These are phyloP conservation scores for Periglandula ipomoeae DNA, from an alignment of 2,329 filamentous ascomycete genomes.

Conservation along the genomic window DNA sequence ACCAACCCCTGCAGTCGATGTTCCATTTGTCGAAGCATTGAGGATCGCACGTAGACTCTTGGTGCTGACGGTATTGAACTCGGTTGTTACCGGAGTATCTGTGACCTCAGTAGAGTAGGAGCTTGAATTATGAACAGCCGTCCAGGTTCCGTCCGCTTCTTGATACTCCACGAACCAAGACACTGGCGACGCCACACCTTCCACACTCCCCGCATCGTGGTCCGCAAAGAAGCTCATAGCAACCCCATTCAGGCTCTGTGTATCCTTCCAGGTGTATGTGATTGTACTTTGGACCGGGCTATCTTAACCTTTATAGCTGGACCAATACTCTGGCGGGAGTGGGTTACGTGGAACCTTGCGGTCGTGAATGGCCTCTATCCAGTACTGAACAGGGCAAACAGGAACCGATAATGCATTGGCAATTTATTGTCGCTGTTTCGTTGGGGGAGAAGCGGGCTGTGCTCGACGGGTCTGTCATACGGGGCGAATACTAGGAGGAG, in stretches of 20 bases:
- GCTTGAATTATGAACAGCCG: neutral
- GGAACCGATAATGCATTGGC: neutral
- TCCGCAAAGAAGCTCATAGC: constrained; percentile 1
- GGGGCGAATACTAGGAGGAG: neutral
- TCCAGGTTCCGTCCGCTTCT: neutral
- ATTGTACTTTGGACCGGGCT: neutral
- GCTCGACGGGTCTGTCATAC: neutral
- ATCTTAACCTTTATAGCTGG: neutral
- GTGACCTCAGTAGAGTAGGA: neutral
- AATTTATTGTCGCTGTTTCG: neutral
- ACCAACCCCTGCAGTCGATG: neutral
- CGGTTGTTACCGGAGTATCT: neutral
- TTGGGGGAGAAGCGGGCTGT: neutral
- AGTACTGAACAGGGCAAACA: neutral
- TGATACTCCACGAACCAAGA: constrained; percentile 1
- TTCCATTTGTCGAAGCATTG: neutral
- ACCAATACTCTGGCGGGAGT: constrained; percentile 1
- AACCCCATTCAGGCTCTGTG: neutral
- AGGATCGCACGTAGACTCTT: neutral
- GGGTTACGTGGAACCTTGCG: neutral
- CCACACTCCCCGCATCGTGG: neutral
- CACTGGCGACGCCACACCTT: neutral
- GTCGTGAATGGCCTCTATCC: constrained; percentile 3
- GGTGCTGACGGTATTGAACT: neutral
- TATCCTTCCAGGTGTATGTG: neutral